Conservation (phyloP, 1,284 basidiomycete species). For the Ganoderma leucocontextum region DNA sequence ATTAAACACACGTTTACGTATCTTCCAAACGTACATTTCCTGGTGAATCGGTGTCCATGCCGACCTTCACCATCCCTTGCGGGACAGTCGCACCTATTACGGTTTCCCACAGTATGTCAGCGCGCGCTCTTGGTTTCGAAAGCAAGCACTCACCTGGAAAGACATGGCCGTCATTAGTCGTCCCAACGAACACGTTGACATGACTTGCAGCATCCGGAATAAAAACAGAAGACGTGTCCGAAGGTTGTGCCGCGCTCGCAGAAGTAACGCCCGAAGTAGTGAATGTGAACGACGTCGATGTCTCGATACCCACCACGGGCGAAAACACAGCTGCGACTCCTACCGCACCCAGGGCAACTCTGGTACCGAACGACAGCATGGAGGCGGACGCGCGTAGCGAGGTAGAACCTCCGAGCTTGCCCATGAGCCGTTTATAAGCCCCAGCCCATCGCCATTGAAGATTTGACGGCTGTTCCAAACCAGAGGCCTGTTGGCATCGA, state of each 20-base stretch:
- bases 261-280: neutral
- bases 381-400: neutral
- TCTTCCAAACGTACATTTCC: conserved; percentile 53
- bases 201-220: conserved; percentile 41
- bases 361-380: conserved; percentile 14
- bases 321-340: conserved; percentile 4
- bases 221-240: conserved; percentile 7
- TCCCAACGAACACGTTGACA: conserved; percentile 68
- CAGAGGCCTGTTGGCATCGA: conserved; percentile 10
- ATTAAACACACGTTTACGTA: neutral
- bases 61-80: conserved; percentile 71
- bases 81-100: conserved; percentile 63
- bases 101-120: neutral
- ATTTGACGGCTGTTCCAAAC: too few relatives aligned
- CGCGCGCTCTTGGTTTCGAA: neutral
- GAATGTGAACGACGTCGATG: conserved; percentile 16
- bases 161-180: conserved; percentile 65
- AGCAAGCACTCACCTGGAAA: conserved; percentile 57
- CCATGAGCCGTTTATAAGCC: neutral
- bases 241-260: conserved; percentile 6
- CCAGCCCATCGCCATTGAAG: neutral
- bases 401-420: neutral
- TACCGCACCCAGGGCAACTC: neutral
- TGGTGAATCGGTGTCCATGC: conserved; percentile 71
- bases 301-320: conserved; percentile 7